A percentile compares a stretch with the other conserved stretches of the same genome.
phyloP scores from a whole-genome alignment of 176 grass and related monocot species.

The Phyllostachys edulis region DNA sequence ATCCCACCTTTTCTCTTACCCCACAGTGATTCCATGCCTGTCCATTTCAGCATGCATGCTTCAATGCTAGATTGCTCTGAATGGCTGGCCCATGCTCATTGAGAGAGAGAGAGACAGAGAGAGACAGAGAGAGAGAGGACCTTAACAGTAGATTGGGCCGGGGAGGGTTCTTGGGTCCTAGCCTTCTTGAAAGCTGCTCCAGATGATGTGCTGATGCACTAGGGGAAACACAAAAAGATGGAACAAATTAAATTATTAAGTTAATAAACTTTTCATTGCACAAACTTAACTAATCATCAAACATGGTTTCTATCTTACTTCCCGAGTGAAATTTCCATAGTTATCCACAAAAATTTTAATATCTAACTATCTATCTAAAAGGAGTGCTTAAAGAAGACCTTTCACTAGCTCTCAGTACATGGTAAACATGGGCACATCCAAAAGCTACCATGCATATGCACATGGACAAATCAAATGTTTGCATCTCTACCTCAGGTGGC shows the following conservation, averaged over 20 bases:
- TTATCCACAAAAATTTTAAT: not conserved
- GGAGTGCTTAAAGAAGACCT: not conserved
- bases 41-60: constrained; percentile 42
- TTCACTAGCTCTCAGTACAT: not conserved
- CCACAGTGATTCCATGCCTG: constrained; percentile 53
- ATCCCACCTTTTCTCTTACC: constrained; percentile 49
- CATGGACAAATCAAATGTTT: constrained; percentile 32
- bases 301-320: not conserved
- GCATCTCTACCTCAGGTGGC: constrained; percentile 48
- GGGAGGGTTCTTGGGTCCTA: constrained; percentile 69
- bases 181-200: constrained; percentile 95
- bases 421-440: not conserved
- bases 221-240: constrained; percentile 35
- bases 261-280: constrained; percentile 25
- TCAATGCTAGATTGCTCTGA: constrained; percentile 45
- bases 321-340: not conserved
- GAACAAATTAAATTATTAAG: constrained; percentile 30
- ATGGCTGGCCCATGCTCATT: constrained; percentile 33
- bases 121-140: constrained; percentile 45
- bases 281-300: not conserved
- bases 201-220: constrained; percentile 69
- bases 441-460: constrained; percentile 42
- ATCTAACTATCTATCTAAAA: not conserved
- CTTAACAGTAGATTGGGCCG: constrained; percentile 77
- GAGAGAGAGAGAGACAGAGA: too few relatives aligned